Evolutionary conservation across 2,329 filamentous ascomycete species (phyloP), one percentile per base, ranked within the genome.

Genomic region (Colletotrichum navitas): DNA sequence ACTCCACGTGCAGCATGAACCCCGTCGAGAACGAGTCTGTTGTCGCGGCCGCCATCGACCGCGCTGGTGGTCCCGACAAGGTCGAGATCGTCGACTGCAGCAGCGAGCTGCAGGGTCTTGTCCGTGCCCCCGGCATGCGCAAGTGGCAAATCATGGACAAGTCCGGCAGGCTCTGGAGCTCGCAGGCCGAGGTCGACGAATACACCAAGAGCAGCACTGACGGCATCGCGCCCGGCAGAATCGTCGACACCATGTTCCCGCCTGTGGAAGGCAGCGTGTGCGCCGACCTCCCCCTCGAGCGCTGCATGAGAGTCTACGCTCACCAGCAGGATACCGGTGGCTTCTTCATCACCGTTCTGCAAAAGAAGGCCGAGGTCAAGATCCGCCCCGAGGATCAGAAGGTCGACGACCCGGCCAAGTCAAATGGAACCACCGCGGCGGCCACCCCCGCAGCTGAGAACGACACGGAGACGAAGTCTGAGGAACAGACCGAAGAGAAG

Each of bases 1-100:
- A 98, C 84, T 98, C 95, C 3, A 99, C 96, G 26, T 99, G 96
- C 87, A 98, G 94, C 81, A 94, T 99, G 93, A 99, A 99, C 83
- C 96, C 96, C 0, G 90, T 98, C 36, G 96, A 99, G 85, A 97
- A 99, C 78, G 96, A 99, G 83, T 92, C 96, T 8, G 94, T 98
- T 21, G 86, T 99, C 72, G 91, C 93, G 1, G 92, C 92, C 34
- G 96, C 96, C 14, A 95, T 99, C 76, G 92, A 94, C 76, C 89
- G 95, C 68, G 98, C 95, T 78, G 96, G 96, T 73, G 96, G 96
- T 3, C 83, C 89, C 5, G 86, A 88, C 18, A 96, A 95, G 78
- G 92, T 99, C 61, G 89, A 92, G 74, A 91, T 99, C 55, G 81
- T 98, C 67, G 94, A 98, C 81, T 96, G 93, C 82, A 92, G 90